Base-by-base conservation (phyloP, 768 basidiomycete genomes). In the Termitomyces bulborhizus region DNA sequence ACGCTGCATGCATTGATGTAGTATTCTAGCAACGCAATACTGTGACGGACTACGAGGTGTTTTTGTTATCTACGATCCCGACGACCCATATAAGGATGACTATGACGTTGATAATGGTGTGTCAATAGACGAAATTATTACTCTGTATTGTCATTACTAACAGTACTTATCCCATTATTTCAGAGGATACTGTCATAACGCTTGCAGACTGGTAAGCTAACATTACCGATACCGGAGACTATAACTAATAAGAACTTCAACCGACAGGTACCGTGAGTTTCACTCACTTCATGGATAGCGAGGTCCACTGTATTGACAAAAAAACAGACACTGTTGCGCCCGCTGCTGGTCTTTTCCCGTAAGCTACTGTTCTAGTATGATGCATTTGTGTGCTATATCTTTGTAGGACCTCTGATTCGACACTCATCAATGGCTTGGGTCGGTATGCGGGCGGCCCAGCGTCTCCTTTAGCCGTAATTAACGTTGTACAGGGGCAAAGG, bases 341-440 rank as follows among this genome's bases (percentile, higher is more conserved):
- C 3, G 47, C 47, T 26, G 47, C 34, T 48, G 24, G 47, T 48
- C 1, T 9, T 48, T 2, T 37, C 5, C 47, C 47, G 47, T 48
- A 48, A 16, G 47, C 11, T 6, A 9, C 8, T 26, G 24, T 9
- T 24, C 8, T 26, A 3, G 4, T 48, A 15, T 2, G 13, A 16
- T 46, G 4, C 0, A 2, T n/a, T 26, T 9, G 8, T n/a, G 34
- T 26, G 16, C 47, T 48, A 1, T 36, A 5, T 16, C 26, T 1
- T 4, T 48, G 15, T 36, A 48, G 47, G 15, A 48, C 9, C 34
- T 44, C 66, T 21, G 68, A 71, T 49, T 57, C 72, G 3, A 73
- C 75, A 0, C 63, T 80, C 29, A 78, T 80, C 54, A 80, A 80
- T 50, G 78, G 79, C 6, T 64, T 67, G 21, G 78, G 77, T 9